These are phyloP conservation scores for Alternaria arborescens DNA, from an alignment of 2,329 filamentous ascomycete species.

Conservation along the genomic window DNA sequence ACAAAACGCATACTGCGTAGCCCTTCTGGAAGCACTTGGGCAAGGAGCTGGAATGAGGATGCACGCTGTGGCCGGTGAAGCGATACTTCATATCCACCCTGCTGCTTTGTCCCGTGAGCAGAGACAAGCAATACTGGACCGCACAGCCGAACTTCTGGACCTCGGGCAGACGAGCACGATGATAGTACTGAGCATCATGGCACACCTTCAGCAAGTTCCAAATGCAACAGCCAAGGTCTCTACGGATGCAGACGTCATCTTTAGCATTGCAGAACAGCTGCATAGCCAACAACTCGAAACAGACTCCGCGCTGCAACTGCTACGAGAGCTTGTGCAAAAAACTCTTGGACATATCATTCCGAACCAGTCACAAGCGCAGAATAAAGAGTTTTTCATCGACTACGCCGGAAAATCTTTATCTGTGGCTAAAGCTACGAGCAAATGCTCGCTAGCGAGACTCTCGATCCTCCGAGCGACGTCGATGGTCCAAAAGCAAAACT, in stretches of 20 bases:
- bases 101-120: slow-evolving; percentile 41
- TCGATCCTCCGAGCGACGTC: slow-evolving; percentile 40
- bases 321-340: slow-evolving; percentile 38
- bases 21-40: slow-evolving; percentile 27
- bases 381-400: slow-evolving; percentile 41
- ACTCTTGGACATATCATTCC: slow-evolving; percentile 43
- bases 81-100: slow-evolving; percentile 35
- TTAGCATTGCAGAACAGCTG: slow-evolving; percentile 40
- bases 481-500: slow-evolving; percentile 32
- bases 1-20: slow-evolving; percentile 30
- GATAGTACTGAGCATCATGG: slow-evolving; percentile 37
- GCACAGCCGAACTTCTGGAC: slow-evolving; percentile 29
- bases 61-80: slow-evolving; percentile 22
- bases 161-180: slow-evolving; percentile 15
- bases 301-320: slow-evolving; percentile 24
- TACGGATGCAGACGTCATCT: slow-evolving; percentile 34
- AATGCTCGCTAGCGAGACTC: slow-evolving; percentile 33
- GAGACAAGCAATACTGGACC: slow-evolving; percentile 45
- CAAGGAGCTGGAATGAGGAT: slow-evolving; percentile 13
- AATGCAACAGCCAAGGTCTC: slow-evolving; percentile 49
- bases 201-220: slow-evolving; percentile 44
- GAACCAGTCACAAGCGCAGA: slow-evolving; percentile 47
- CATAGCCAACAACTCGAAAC: slow-evolving; percentile 25
- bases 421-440: slow-evolving; percentile 27
- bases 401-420: slow-evolving; percentile 34